Percentiles rank a stretch among this genome's conserved stretches.
Evolutionary conservation across 345 rosid genomes (phyloP).

Genomic region (Moricandia arvensis): DNA sequence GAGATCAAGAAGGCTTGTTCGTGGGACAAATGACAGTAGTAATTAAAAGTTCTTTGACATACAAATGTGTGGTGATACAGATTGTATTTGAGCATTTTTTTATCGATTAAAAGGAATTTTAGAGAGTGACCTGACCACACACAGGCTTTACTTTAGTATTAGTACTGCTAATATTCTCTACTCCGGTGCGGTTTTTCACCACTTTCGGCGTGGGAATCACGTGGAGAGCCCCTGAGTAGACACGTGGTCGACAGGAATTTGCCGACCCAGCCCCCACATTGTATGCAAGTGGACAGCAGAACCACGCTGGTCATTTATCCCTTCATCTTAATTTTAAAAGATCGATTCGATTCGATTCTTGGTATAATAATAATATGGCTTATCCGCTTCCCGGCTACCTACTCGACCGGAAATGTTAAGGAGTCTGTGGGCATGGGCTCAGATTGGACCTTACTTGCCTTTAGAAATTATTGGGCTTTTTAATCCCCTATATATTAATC

Average conservation of each 20-base stretch:
- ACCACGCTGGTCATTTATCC: constrained; percentile 17
- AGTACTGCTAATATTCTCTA: constrained; percentile 8
- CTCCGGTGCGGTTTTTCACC: neutral
- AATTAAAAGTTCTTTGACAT: neutral
- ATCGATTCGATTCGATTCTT: constrained; percentile 7
- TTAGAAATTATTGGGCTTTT: too few species aligned
- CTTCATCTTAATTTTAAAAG: neutral
- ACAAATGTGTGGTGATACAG: neutral
- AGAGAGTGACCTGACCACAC: neutral
- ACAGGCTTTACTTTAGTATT: neutral
- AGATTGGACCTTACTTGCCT: neutral
- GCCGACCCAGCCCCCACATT: constrained; percentile 15
- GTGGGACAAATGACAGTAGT: neutral
- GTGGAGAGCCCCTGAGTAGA: constrained; percentile 19
- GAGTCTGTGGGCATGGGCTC: constrained; percentile 22
- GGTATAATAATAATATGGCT: neutral
- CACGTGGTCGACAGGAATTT: constrained; percentile 19
- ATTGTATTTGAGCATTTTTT: neutral
- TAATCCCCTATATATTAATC: too few species aligned
- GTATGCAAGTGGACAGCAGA: constrained; percentile 25
- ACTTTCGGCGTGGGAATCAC: constrained; percentile 37
- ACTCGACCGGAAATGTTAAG: neutral
- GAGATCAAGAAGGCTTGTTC: neutral
- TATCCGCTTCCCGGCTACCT: neutral
- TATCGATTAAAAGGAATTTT: neutral